Conservation (phyloP, 371 early-diverging fungal species). For the Mucor racemosus region DNA sequence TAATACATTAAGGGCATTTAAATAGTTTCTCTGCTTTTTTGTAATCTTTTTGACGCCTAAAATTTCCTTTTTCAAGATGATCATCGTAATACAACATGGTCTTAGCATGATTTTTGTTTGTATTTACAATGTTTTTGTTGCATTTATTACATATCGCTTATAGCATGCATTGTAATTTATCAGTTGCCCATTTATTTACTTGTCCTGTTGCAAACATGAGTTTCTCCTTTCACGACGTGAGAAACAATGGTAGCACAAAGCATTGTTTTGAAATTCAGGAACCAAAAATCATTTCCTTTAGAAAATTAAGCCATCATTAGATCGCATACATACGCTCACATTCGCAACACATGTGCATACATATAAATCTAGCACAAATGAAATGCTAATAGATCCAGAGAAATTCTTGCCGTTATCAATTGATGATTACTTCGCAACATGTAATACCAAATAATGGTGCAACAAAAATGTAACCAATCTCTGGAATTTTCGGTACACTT, state of each 20-base stretch:
- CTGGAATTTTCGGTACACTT: slow-evolving; percentile 1
- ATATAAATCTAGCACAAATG: no score
- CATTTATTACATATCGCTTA: no score
- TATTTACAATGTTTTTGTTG: not conserved
- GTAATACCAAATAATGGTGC: slow-evolving; percentile 7
- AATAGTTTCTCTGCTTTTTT: not conserved
- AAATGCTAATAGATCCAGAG: no score
- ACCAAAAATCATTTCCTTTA: not conserved
- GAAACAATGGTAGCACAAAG: not conserved
- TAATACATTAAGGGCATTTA: not conserved
- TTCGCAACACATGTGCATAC: no score
- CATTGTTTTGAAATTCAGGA: not conserved
- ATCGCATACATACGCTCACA: no score
- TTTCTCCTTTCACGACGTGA: not conserved
- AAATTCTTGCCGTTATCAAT: not conserved
- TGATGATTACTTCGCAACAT: no score
- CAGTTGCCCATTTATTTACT: not conserved
- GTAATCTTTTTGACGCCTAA: not conserved
- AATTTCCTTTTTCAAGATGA: slow-evolving; percentile 1
- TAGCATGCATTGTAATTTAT: not conserved
- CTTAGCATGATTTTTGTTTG: not conserved
- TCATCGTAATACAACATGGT: not conserved
- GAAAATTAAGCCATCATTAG: no score
- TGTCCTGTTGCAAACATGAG: not conserved
- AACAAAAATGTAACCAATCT: not conserved